Conservation (phyloP, 305 asterid genomes). For the Fraxinus velutina region DNA sequence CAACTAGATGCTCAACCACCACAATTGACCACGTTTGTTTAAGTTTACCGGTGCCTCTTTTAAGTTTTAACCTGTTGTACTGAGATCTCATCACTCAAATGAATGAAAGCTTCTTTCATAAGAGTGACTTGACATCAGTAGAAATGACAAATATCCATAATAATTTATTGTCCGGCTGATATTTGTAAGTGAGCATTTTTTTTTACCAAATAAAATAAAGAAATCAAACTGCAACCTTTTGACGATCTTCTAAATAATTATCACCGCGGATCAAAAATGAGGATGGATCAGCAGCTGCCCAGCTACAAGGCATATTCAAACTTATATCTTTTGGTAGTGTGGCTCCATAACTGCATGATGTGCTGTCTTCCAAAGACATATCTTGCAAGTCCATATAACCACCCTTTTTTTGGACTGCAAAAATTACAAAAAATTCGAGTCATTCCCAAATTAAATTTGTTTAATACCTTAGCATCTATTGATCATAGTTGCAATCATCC, state of each 20-base stretch:
- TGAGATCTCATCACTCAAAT: neutral
- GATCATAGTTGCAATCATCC: slow-evolving; percentile 1
- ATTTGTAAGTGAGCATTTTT: neutral
- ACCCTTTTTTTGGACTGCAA: slow-evolving; percentile 58
- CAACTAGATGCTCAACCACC: neutral
- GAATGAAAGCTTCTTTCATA: neutral
- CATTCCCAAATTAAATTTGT: slow-evolving; percentile 1
- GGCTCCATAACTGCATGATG: slow-evolving; percentile 48
- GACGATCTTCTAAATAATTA: slow-evolving; percentile 58
- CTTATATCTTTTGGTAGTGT: slow-evolving; percentile 68
- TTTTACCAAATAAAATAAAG: neutral
- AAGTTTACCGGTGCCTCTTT: neutral
- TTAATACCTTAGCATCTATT: neutral
- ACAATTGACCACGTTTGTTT: neutral
- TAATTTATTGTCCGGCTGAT: neutral
- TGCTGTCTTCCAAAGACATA: slow-evolving; percentile 45
- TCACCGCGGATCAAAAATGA: slow-evolving; percentile 71
- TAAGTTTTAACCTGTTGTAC: neutral
- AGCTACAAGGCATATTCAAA: slow-evolving; percentile 58
- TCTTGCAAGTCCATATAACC: slow-evolving; percentile 56
- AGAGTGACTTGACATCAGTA: neutral
- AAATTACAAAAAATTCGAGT: slow-evolving; percentile 1
- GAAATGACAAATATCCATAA: neutral
- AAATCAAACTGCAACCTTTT: slow-evolving; percentile 50
- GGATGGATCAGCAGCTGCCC: slow-evolving; percentile 75